phyloP scores from a whole-genome alignment of 2,329 filamentous ascomycete species.

The Cladophialophora exuberans region DNA sequence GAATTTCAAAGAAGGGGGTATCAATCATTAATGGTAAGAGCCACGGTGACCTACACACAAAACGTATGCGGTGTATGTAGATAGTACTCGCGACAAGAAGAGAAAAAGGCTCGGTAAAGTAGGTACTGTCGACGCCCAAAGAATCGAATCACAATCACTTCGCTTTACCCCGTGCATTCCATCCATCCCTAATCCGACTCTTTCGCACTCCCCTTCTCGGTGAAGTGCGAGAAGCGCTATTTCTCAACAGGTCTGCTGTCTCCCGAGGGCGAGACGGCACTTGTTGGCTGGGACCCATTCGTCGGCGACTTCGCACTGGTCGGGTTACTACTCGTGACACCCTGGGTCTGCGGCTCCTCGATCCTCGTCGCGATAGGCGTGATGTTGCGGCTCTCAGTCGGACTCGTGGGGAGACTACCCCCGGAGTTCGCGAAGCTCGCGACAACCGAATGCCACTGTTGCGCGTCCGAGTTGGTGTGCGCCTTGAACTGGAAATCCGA shows the following conservation, averaged over 20 bases:
- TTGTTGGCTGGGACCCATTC: constrained; percentile 8
- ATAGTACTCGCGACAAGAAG: too few species aligned
- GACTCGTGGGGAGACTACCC: constrained; percentile 29
- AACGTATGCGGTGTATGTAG: too few species aligned
- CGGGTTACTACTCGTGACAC: constrained; percentile 24
- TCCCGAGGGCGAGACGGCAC: constrained; percentile 1
- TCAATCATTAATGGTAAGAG: not conserved
- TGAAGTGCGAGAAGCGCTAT: not conserved
- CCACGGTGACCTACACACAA: too few species aligned
- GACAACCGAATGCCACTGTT: constrained; percentile 83
- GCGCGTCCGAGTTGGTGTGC: constrained; percentile 75
- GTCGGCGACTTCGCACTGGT: constrained; percentile 19
- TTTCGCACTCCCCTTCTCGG: too few species aligned
- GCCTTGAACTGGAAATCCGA: constrained; percentile 89
- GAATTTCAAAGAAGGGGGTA: not conserved
- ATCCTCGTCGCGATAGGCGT: constrained; percentile 26
- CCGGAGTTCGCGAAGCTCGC: constrained; percentile 25
- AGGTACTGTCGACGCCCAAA: too few species aligned
- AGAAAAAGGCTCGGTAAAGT: too few species aligned
- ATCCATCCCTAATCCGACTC: too few species aligned
- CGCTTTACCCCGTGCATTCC: too few species aligned
- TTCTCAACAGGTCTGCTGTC: not conserved
- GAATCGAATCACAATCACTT: too few species aligned
- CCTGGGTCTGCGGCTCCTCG: constrained; percentile 23
- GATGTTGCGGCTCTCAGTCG: constrained; percentile 25